Evolutionary conservation across 331 rosid species (phyloP).

Genomic region (Quercus lobata): DNA sequence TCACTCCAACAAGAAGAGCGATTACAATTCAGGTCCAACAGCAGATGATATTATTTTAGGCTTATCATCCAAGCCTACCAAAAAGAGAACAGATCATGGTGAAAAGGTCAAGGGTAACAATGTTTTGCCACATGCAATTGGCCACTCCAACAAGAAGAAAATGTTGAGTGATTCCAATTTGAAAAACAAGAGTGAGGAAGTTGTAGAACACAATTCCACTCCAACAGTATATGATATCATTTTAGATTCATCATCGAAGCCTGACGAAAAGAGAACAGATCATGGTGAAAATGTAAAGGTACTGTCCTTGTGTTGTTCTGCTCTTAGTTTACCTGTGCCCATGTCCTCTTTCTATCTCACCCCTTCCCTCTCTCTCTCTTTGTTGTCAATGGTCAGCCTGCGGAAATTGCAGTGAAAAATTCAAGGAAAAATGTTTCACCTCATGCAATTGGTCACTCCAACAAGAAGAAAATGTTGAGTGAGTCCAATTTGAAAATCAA

Average conservation of each 20-base stretch:
- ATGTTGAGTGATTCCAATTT: neutral
- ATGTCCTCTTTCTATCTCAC: neutral
- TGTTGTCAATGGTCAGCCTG: slow-evolving; percentile 1
- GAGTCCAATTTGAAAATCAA: neutral
- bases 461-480: slow-evolving; percentile 2
- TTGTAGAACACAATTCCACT: slow-evolving; percentile 17
- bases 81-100: too few relatives aligned
- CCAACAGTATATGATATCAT: slow-evolving; percentile 19
- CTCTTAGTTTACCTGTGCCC: neutral
- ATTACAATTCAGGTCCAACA: too few relatives aligned
- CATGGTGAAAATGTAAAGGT: slow-evolving; percentile 9
- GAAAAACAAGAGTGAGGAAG: slow-evolving; percentile 23
- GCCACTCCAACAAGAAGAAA: slow-evolving; percentile 2
- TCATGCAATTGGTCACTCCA: slow-evolving; percentile 7
- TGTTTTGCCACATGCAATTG: slow-evolving; percentile 2
- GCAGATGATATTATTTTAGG: too few relatives aligned
- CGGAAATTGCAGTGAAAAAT: slow-evolving; percentile 1
- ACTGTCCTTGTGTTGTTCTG: neutral
- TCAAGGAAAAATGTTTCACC: neutral
- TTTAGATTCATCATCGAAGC: neutral
- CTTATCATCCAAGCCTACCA: too few relatives aligned
- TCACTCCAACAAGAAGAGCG: too few relatives aligned
- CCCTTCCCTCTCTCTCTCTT: too few relatives aligned
- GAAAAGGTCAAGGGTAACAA: too few relatives aligned
- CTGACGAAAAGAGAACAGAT: neutral